These are phyloP conservation scores for Gaeumannomyces sp. DNA, from an alignment of 2,329 filamentous ascomycete genomes.

Conservation along the genomic window DNA sequence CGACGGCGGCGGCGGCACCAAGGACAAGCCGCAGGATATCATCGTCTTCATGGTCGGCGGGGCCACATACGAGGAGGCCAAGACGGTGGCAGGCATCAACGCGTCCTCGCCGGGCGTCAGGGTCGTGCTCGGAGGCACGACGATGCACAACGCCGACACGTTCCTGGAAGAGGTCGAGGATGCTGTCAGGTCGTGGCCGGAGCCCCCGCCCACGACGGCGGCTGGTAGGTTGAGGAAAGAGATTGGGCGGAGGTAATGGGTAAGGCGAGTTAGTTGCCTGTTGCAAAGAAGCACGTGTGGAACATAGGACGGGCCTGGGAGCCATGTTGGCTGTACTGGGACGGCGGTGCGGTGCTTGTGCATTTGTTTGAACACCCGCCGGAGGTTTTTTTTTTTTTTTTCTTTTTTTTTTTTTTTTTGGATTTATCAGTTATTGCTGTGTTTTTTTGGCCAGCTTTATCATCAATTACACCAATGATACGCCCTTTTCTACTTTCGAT, in stretches of 20 bases:
- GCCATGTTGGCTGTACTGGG: background rate
- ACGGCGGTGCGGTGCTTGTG: background rate
- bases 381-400: too few species aligned
- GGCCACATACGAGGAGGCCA: constrained; percentile 93
- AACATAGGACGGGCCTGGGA: background rate
- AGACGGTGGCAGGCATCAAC: constrained; percentile 92
- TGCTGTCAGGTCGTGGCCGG: constrained; percentile 80
- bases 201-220: constrained; percentile 38
- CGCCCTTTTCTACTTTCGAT: too few species aligned
- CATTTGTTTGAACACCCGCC: background rate
- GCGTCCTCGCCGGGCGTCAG: constrained; percentile 82
- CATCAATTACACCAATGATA: too few species aligned
- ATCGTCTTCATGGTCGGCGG: constrained; percentile 93
- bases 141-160: constrained; percentile 77
- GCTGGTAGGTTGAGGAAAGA: constrained; percentile 26
- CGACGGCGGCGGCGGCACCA: constrained; percentile 77
- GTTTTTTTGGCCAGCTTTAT: background rate
- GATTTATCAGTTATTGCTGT: background rate
- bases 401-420: too few species aligned
- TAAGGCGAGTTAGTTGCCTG: background rate
- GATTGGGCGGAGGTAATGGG: constrained; percentile 18
- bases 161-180: constrained; percentile 92
- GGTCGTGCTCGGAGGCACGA: constrained; percentile 83
- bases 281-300: background rate
- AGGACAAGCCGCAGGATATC: constrained; percentile 95